Evolutionary conservation across 2,329 filamentous ascomycete species (phyloP).

Genomic region (Penicillium concentricum): DNA sequence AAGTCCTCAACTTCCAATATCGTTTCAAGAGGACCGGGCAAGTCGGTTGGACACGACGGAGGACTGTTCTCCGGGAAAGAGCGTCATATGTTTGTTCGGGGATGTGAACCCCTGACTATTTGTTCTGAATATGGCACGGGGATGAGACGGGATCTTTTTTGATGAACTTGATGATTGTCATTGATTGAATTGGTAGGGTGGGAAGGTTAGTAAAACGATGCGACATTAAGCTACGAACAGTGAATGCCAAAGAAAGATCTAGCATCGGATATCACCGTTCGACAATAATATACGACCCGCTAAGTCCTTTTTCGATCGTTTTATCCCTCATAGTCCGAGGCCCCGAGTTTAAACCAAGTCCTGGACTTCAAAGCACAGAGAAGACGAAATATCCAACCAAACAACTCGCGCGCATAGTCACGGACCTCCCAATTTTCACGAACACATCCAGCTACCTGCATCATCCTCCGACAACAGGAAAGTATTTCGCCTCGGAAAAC

Average conservation of each 20-base stretch:
- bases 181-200: neutral
- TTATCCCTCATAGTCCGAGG: neutral
- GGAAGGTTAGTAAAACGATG: neutral
- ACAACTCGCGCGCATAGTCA: neutral
- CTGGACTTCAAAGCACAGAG: slow-evolving; percentile 4
- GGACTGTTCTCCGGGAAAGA: slow-evolving; percentile 3
- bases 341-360: neutral
- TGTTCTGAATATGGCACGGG: neutral
- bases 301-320: neutral
- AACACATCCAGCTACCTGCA: neutral
- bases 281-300: neutral
- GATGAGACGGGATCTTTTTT: neutral
- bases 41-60: neutral
- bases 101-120: neutral
- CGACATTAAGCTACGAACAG: neutral
- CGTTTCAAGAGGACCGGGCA: neutral
- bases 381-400: neutral
- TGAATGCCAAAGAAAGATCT: neutral
- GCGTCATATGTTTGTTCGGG: neutral
- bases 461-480: neutral
- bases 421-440: slow-evolving; percentile 4
- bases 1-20: neutral
- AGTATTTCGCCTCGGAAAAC: neutral
- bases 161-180: too few relatives aligned
- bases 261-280: neutral